Evolutionary conservation across 352 stramenopile genomes (phyloP).

Genomic region (Phytopythium litorale): DNA sequence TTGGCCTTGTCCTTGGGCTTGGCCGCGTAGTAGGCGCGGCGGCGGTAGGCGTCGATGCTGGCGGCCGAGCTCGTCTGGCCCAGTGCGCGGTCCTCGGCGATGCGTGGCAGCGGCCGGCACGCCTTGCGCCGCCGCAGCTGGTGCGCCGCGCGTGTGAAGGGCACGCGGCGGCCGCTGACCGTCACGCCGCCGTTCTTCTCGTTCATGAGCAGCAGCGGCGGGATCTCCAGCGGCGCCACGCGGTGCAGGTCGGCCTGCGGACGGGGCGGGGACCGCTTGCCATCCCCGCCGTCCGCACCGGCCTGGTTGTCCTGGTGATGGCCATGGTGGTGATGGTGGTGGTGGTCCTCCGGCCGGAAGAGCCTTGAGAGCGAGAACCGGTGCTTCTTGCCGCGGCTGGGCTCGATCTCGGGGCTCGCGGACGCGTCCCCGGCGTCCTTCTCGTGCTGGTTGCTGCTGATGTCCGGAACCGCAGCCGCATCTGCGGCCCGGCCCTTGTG

Average conservation of each 20-base stretch:
- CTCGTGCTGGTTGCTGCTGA: not conserved
- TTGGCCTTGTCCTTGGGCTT: not conserved
- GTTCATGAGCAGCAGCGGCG: slow-evolving; percentile 24
- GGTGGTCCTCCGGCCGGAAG: slow-evolving; percentile 21
- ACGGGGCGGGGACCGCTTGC: not conserved
- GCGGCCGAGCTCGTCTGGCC: slow-evolving; percentile 17
- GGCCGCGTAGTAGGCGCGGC: slow-evolving; percentile 28
- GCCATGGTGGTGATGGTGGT: not conserved
- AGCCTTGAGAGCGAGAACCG: slow-evolving; percentile 28
- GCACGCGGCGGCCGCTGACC: slow-evolving; percentile 32
- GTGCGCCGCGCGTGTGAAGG: slow-evolving; percentile 35
- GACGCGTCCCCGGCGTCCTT: not conserved
- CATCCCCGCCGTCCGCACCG: not conserved
- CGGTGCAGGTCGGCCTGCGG: not conserved
- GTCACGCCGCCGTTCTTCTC: slow-evolving; percentile 29
- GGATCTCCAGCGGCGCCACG: slow-evolving; percentile 24
- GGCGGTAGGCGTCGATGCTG: slow-evolving; percentile 27
- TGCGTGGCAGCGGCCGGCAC: slow-evolving; percentile 17
- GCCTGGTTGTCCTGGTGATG: slow-evolving; percentile 12
- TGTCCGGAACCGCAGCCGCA: not conserved
- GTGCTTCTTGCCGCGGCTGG: slow-evolving; percentile 20
- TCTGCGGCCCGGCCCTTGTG: not conserved
- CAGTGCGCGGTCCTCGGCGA: slow-evolving; percentile 25
- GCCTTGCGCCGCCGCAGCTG: slow-evolving; percentile 15
- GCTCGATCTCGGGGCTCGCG: slow-evolving; percentile 16